Evolutionary conservation across 257 asterid species (phyloP), one percentile per base, ranked within the genome.

Genomic region (Euphrasia confusa): DNA sequence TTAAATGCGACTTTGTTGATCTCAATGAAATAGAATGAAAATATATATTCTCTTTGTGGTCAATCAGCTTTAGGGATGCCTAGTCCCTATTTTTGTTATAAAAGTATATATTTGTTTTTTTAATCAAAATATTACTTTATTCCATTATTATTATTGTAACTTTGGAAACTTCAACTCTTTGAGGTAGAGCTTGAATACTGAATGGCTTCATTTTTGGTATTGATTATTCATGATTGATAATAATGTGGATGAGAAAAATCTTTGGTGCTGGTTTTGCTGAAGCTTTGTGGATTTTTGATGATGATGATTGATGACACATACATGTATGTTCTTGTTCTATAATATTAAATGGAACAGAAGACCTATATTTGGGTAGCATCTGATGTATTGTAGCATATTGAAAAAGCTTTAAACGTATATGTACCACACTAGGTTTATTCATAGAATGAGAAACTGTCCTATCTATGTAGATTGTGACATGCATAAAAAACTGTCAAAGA

Each of bases 401-500:
- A 49, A 49, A 48, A 26, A 52, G 54, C 50, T 61, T 63, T 50
- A 4, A 63, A 57, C 58, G 54, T 59, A 35, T 61, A 48, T 48
- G 52, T n/a, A 61, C 45, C 65, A 53, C 44, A 7, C 67, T 69
- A 35, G 28, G 50, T 68, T 64, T 67, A 48, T 64, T 30, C 53
- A 35, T 63, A 15, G 37, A 18, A 48, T 39, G 42, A 32, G 54
- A 59, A 54, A 48, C 60, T 75, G 18, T 8, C 68, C 27, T 63
- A 15, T 72, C 64, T 62, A 68, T 77, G 74, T 75, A 92, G 99
- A 77, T 63, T 69, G 67, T 76, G 81, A 72, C 68, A 77, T 67
- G 69, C 69, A 68, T 56, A 58, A 62, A 44, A 75, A 72, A 56
- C 73, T 82, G 81, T 68, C 80, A 24, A 68, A 68, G 63, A 83